Base-by-base conservation (phyloP, 768 basidiomycete species). In the Coprinopsis cinerea region DNA sequence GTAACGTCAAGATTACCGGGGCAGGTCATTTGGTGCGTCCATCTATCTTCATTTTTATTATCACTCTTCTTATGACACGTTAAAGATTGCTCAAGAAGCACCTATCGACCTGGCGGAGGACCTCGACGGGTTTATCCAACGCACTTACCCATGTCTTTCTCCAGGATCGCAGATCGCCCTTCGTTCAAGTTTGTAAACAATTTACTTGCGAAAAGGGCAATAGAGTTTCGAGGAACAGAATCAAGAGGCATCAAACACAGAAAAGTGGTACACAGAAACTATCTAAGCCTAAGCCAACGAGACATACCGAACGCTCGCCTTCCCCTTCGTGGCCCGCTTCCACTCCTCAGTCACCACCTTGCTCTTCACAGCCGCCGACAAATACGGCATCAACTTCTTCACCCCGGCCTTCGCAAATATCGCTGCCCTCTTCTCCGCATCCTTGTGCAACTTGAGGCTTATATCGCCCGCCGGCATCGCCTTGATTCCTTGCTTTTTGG, bases 1-100 rank as follows among this genome's bases (percentile, higher is more conserved):
- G 65, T 22, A 75, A 77, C 57, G 55, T 72, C 1, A 61, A 61
- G 32, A 67, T 77, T 23, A 43, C 57, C 4, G 58, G 55, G 41
- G 70, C 71, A 25, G 74, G 75, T 4, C 76, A 77, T 67, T 61
- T 78, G 54, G 74, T 77, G 17, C 7, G 36, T 18, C 6, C 36
- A 39, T 9, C 18, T 9, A 11, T 9, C 10, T 18, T 18, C 6
- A 39, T 9, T 10, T 6, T 10, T 9, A 18, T 39, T 6, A 9
- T 39, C 18, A 9, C 11, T 32, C 7, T 32, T 7, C 10, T 25
- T 34, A 18, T 39, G n/a, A 20, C 28, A 25, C 2, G 22, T 24
- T 37, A 4, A 24, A 75, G 71, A 71, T 75, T 53, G 61, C 69
- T 9, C 73, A 73, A 47, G 72, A 76, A 53, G 61, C 61, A 30